Base-by-base conservation (phyloP, 352 stramenopile genomes). In the Stramenopiles sp. region DNA sequence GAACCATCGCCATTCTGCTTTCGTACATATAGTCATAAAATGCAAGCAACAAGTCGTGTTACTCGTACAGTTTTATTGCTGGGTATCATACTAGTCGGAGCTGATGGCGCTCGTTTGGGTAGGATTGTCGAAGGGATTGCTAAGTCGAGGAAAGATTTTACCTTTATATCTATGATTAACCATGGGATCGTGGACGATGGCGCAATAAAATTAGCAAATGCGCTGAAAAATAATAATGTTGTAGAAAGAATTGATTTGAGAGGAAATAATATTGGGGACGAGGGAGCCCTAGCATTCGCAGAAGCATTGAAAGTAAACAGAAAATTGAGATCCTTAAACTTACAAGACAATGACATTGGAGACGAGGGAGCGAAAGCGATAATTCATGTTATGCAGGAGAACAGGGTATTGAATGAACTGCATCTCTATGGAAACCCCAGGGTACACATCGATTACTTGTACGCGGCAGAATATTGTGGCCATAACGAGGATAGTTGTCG, bases 191-290 rank as follows among this genome's bases (percentile, higher is more conserved):
- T 82, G 30, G 84, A 89, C 78, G 77, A 82, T 1, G 84, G 85
- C 1, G 85, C 84, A 0, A 74, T 81, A 3, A 84, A 84, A 33
- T 81, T 90, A 36, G 83, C 84, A 2, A 84, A 87, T 37, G 88
- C 88, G 84, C 76, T 89, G 63, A 84, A 84, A 68, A 80, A 78
- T 75, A 90, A 89, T 78, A 78, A 80, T 33, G 89, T 84, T 37
- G 74, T 90, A 25, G 79, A 88, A 77, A 83, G 83, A 68, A 75
- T 91, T 73, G 84, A 89, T 36, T 37, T 91, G 34, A 86, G 82
- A 48, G 81, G 83, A 53, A 90, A 90, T 78, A 78, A 80, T 32
- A 89, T 91, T 76, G 82, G 83, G 30, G 85, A 89, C 74, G 80
- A 75, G 12, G 86, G 86, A 18, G 84, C 74, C 0, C 77, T 87